These are phyloP conservation scores for Citrus medica DNA, from an alignment of 345 rosid genomes.

Conservation along the genomic window DNA sequence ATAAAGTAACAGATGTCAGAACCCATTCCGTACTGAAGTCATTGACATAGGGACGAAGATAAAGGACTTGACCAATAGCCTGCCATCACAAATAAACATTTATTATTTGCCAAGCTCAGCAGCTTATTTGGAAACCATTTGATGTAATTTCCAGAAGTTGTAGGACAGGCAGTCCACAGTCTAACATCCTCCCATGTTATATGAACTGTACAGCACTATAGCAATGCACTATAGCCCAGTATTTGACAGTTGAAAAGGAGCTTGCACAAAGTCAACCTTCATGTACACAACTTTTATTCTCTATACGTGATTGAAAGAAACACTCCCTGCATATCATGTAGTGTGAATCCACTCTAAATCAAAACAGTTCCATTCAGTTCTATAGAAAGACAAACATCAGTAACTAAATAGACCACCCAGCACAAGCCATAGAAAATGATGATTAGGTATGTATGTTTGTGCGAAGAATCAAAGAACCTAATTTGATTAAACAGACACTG, in stretches of 20 bases:
- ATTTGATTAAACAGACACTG: background rate
- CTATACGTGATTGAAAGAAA: background rate
- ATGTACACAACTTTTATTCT: background rate
- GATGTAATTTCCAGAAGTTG: background rate
- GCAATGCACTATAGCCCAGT: background rate
- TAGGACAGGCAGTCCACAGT: background rate
- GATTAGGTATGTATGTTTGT: background rate
- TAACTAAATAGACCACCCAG: background rate
- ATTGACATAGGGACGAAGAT: slow-evolving; percentile 83
- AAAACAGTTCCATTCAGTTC: background rate
- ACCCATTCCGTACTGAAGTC: slow-evolving; percentile 91
- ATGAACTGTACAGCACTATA: background rate
- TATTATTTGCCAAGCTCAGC: background rate
- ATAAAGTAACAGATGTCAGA: slow-evolving; percentile 66
- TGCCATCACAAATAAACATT: slow-evolving; percentile 28
- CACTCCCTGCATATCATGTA: no score
- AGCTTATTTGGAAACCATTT: background rate
- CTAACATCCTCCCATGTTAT: background rate
- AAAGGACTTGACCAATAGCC: slow-evolving; percentile 93
- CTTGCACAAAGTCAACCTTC: background rate
- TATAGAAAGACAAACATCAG: background rate
- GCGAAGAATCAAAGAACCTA: background rate
- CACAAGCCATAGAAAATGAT: background rate
- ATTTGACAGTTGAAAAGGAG: background rate
- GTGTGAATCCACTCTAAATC: background rate